These are phyloP conservation scores for Saururus chinensis DNA, from an alignment of 164 flowering plant genomes.

Conservation along the genomic window DNA sequence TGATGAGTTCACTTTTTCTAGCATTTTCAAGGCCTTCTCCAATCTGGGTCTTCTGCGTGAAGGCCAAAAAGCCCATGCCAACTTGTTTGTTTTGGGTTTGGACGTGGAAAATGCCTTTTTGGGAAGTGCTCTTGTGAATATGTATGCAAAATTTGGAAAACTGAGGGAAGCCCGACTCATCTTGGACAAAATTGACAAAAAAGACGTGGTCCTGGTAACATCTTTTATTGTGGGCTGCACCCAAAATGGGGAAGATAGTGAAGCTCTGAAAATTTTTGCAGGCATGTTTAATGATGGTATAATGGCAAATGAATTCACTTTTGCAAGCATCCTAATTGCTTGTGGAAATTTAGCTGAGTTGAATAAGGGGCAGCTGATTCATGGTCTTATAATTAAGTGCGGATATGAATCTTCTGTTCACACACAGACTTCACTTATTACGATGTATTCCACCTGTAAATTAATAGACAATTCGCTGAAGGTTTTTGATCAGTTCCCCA, in stretches of 20 bases:
- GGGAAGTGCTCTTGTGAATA: conserved; percentile 46
- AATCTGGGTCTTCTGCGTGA: conserved; percentile 26
- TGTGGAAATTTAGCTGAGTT: conserved; percentile 37
- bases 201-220: conserved; percentile 47
- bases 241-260: conserved; percentile 25
- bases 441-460: conserved; percentile 54
- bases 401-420: conserved; percentile 29
- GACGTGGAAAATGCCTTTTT: conserved; percentile 35
- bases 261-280: conserved; percentile 33
- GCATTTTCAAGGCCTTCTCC: conserved; percentile 35
- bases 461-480: conserved; percentile 31
- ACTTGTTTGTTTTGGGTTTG: conserved; percentile 35
- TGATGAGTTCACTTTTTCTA: conserved; percentile 35
- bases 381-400: conserved; percentile 32
- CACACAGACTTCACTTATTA: conserved; percentile 46
- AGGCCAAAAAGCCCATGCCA: conserved; percentile 38
- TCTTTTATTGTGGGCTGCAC: conserved; percentile 54
- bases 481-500: conserved; percentile 24
- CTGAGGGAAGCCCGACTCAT: conserved; percentile 35
- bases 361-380: conserved; percentile 30
- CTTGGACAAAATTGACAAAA: conserved; percentile 24
- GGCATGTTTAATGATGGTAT: conserved; percentile 31
- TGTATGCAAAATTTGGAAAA: conserved; percentile 44
- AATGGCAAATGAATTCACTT: conserved; percentile 40
- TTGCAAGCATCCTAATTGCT: conserved; percentile 35